phyloP scores from a whole-genome alignment of 2,329 filamentous ascomycete species.

The Karstenula rhodostoma region DNA sequence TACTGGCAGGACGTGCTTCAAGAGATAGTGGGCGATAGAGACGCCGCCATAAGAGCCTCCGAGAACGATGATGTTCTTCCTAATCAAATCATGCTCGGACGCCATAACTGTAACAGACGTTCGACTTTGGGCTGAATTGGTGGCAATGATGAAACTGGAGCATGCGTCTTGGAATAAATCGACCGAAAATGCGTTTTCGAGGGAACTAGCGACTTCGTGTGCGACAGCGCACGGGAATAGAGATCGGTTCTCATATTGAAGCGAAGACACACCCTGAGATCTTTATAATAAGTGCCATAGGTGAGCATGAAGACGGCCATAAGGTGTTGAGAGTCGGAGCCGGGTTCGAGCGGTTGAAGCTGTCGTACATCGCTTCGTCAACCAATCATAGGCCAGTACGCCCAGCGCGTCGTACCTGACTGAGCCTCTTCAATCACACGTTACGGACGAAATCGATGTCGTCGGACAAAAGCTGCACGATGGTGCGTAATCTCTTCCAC shows the following conservation, averaged over 20 bases:
- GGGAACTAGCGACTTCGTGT: background rate
- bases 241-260: background rate
- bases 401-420: background rate
- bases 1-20: constrained; percentile 41
- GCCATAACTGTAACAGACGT: background rate
- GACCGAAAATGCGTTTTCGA: background rate
- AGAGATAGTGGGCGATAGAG: constrained; percentile 47
- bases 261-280: background rate
- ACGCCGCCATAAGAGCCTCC: constrained; percentile 51
- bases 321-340: constrained; percentile 5
- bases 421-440: background rate
- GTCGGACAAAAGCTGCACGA: background rate
- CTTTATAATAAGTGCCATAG: background rate
- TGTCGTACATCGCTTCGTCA: constrained; percentile 17
- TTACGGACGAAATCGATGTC: background rate
- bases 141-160: background rate
- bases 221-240: background rate
- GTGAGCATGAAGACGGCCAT: background rate
- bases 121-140: background rate
- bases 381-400: constrained; percentile 8
- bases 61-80: constrained; percentile 47
- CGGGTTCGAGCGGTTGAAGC: constrained; percentile 2
- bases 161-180: background rate
- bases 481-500: background rate
- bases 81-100: background rate